These are phyloP conservation scores for Dentipellis sp. DNA, from an alignment of 768 basidiomycete genomes.

Conservation along the genomic window DNA sequence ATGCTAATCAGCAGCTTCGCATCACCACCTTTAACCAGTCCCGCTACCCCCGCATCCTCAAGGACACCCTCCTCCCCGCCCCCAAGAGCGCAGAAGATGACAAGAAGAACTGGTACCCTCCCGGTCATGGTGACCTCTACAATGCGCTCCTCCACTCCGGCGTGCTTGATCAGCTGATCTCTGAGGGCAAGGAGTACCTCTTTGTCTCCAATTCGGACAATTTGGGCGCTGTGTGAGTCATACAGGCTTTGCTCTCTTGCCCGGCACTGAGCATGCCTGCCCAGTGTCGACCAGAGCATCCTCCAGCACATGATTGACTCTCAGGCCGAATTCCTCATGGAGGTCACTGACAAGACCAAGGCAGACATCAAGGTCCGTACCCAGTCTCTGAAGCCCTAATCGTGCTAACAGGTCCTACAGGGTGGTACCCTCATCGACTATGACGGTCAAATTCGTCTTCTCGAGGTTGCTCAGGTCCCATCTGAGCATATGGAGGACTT, in stretches of 20 bases:
- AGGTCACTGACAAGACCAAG: slow-evolving; percentile 79
- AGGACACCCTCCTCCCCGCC: slow-evolving; percentile 57
- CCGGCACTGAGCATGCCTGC: slow-evolving; percentile 4
- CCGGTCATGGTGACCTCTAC: slow-evolving; percentile 70
- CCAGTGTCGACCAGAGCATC: slow-evolving; percentile 61
- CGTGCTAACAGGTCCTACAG: slow-evolving; percentile 12
- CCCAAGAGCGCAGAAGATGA: slow-evolving; percentile 48
- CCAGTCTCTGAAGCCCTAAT: neutral
- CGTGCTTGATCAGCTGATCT: slow-evolving; percentile 60
- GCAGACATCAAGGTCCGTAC: slow-evolving; percentile 52
- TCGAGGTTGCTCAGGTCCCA: slow-evolving; percentile 71
- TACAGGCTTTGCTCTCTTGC: neutral
- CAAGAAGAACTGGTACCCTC: slow-evolving; percentile 70
- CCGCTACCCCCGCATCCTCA: slow-evolving; percentile 64
- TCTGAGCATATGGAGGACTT: slow-evolving; percentile 67
- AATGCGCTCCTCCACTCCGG: slow-evolving; percentile 65
- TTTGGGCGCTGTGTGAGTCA: slow-evolving; percentile 50
- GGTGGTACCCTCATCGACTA: slow-evolving; percentile 65
- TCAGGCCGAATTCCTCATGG: slow-evolving; percentile 63
- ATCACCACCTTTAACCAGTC: slow-evolving; percentile 68
- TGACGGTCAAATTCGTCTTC: slow-evolving; percentile 55
- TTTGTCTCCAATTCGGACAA: slow-evolving; percentile 77
- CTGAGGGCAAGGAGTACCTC: slow-evolving; percentile 68
- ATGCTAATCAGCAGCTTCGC: slow-evolving; percentile 69
- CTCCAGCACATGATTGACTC: slow-evolving; percentile 56